Evolutionary conservation across 371 early-diverging fungal species (phyloP).

Genomic region (Circinella umbellata): DNA sequence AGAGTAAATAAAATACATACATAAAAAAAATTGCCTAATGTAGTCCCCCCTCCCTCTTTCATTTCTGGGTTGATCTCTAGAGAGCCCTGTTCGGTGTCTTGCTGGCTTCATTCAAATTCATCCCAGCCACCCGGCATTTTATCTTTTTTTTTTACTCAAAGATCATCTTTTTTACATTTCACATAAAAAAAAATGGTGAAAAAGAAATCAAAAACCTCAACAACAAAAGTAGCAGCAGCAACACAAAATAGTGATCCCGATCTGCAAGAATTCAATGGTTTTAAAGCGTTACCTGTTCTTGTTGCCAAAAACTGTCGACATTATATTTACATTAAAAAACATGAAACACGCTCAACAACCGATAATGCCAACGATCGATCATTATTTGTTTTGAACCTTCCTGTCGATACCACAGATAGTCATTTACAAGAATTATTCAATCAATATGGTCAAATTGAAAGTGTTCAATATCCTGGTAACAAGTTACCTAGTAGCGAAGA

Average conservation of each 20-base stretch:
- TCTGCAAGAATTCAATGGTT: conserved; percentile 58
- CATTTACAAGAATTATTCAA: conserved; percentile 79
- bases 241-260: conserved; percentile 16
- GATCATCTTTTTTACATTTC: background rate
- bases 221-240: background rate
- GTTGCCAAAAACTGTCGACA: conserved; percentile 55
- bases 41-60: too few species aligned
- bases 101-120: too few species aligned
- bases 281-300: conserved; percentile 60
- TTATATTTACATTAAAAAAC: conserved; percentile 76
- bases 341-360: conserved; percentile 62
- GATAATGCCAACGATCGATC: conserved; percentile 70
- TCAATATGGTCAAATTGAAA: conserved; percentile 20
- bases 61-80: too few species aligned
- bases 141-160: too few species aligned
- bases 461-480: conserved; percentile 21
- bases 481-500: conserved; percentile 30
- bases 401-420: conserved; percentile 76
- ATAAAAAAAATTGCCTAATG: too few species aligned
- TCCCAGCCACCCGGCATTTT: too few species aligned
- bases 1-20: too few species aligned
- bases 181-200: background rate
- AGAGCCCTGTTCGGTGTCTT: too few species aligned
- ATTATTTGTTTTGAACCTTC: conserved; percentile 82
- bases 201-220: background rate